A percentile compares a stretch with the other conserved stretches of the same genome.
Conservation (phyloP, 2,329 filamentous ascomycete species). For the Colletotrichum coccodes region DNA sequence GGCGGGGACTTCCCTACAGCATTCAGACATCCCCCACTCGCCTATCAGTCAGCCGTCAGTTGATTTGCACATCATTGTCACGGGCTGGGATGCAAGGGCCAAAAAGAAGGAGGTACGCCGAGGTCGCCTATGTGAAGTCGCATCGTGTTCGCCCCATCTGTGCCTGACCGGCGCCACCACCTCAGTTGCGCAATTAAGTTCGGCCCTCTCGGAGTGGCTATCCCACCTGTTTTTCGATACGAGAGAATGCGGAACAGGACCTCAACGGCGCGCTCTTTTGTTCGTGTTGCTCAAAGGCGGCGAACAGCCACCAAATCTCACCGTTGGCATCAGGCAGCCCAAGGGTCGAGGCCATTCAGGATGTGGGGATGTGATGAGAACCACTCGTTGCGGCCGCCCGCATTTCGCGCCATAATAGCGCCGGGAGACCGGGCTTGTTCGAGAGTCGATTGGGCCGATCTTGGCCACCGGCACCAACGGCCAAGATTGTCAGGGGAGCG, state of each 20-base stretch:
- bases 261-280: conserved; percentile 2
- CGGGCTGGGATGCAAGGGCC: conserved; percentile 12
- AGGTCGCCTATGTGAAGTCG: conserved; percentile 1
- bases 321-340: background rate
- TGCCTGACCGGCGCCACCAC: background rate
- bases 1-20: conserved; percentile 7
- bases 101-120: background rate
- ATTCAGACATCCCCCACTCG: background rate
- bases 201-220: background rate
- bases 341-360: background rate
- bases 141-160: conserved; percentile 9
- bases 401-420: conserved; percentile 25
- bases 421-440: conserved; percentile 22
- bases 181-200: background rate
- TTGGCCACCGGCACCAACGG: conserved; percentile 16
- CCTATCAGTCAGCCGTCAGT: background rate
- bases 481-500: conserved; percentile 13
- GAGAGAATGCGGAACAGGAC: background rate
- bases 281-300: background rate
- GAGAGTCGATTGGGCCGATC: conserved; percentile 28
- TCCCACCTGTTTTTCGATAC: background rate
- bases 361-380: conserved; percentile 4
- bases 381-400: conserved; percentile 5
- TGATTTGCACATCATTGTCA: conserved; percentile 7
- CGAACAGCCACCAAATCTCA: background rate